Conservation (phyloP, 2,329 filamentous ascomycete species). For the Pseudogymnoascus sp. region DNA sequence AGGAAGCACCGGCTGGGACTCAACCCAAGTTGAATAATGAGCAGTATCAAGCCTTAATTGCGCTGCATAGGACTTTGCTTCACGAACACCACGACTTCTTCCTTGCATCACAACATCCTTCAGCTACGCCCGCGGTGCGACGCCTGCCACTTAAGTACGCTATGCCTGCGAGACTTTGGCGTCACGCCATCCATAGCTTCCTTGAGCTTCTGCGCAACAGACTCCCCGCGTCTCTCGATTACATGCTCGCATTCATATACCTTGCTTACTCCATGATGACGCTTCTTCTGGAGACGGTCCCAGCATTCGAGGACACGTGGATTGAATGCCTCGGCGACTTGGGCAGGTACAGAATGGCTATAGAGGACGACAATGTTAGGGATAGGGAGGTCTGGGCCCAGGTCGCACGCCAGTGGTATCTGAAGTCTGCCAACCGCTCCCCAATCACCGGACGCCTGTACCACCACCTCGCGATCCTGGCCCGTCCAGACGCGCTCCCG, state of each 20-base stretch:
- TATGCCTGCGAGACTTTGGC: constrained; percentile 93
- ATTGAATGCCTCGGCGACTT: constrained; percentile 87
- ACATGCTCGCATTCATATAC: constrained; percentile 89
- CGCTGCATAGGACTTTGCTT: constrained; percentile 69
- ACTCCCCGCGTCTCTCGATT: constrained; percentile 68
- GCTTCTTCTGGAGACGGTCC: constrained; percentile 75
- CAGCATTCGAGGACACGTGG: constrained; percentile 80
- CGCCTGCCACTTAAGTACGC: constrained; percentile 70
- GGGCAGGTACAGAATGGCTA: constrained; percentile 77
- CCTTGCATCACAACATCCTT: constrained; percentile 77
- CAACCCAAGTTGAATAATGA: constrained; percentile 47
- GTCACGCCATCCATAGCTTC: constrained; percentile 81
- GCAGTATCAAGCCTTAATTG: constrained; percentile 79
- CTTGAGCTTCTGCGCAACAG: constrained; percentile 67
- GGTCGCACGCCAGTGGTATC: constrained; percentile 78
- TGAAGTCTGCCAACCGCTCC: constrained; percentile 66
- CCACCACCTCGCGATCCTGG: constrained; percentile 77
- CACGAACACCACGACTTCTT: constrained; percentile 85
- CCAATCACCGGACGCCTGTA: constrained; percentile 73
- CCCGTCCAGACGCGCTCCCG: constrained; percentile 55
- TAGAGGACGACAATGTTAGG: constrained; percentile 70
- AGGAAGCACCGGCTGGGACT: constrained; percentile 38
- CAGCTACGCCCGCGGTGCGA: constrained; percentile 58
- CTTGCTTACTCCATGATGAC: constrained; percentile 86
- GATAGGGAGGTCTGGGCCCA: constrained; percentile 74